Conservation (phyloP, 2,329 filamentous ascomycete genomes). For the Lecanicillium sp. region DNA sequence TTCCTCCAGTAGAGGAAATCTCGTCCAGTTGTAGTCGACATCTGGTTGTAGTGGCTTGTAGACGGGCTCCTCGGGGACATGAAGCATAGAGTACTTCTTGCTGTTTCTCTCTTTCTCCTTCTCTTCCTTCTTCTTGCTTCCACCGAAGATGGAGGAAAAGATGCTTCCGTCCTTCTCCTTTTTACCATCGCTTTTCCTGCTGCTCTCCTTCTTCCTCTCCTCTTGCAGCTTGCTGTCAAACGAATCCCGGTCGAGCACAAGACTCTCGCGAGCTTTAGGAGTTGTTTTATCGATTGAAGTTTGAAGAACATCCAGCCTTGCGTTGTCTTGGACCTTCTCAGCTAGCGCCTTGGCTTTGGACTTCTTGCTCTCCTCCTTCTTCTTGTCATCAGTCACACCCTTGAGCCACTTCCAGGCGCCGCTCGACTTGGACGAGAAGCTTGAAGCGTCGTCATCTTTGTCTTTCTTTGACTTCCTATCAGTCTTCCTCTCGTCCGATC, state of each 20-base stretch:
- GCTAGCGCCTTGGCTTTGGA: slow-evolving; percentile 54
- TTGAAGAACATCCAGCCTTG: slow-evolving; percentile 79
- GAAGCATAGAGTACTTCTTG: slow-evolving; percentile 69
- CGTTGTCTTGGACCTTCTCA: slow-evolving; percentile 66
- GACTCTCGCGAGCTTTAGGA: slow-evolving; percentile 68
- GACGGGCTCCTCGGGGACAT: slow-evolving; percentile 71
- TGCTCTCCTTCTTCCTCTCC: slow-evolving; percentile 75
- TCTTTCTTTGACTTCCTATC: slow-evolving; percentile 76
- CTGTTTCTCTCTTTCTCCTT: slow-evolving; percentile 68
- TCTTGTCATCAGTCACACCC: slow-evolving; percentile 65
- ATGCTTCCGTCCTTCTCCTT: slow-evolving; percentile 90
- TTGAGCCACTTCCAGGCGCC: slow-evolving; percentile 66
- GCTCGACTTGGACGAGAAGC: slow-evolving; percentile 63
- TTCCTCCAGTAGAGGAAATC: slow-evolving; percentile 92
- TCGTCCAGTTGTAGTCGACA: slow-evolving; percentile 91
- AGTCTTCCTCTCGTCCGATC: slow-evolving; percentile 61
- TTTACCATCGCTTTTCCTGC: slow-evolving; percentile 70
- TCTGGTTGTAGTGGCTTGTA: slow-evolving; percentile 72
- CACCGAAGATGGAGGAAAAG: slow-evolving; percentile 91
- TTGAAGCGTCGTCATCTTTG: slow-evolving; percentile 55
- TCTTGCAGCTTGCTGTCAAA: slow-evolving; percentile 67
- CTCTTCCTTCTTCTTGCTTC: slow-evolving; percentile 79
- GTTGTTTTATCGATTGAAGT: slow-evolving; percentile 70
- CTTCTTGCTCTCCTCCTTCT: slow-evolving; percentile 58
- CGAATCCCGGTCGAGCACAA: slow-evolving; percentile 74